These are phyloP conservation scores for Tricholoma sp. DNA, from an alignment of 768 basidiomycete species.

Conservation along the genomic window DNA sequence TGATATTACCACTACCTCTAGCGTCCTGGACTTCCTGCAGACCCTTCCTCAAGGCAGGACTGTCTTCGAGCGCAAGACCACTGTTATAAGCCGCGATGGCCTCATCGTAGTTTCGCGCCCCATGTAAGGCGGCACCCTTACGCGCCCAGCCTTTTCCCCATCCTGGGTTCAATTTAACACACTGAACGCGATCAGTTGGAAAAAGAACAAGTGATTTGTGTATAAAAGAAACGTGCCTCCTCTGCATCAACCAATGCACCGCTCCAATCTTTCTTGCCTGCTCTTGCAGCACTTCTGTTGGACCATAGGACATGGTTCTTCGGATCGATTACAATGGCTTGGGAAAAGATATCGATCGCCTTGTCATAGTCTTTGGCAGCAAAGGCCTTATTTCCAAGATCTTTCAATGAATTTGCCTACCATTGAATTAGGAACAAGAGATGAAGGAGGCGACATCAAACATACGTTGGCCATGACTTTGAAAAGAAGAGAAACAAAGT, in stretches of 20 bases:
- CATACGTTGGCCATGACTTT: constrained; percentile 38
- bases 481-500: constrained; percentile 18
- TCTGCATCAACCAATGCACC: constrained; percentile 86
- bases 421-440: not conserved
- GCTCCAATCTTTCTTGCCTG: constrained; percentile 76
- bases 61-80: constrained; percentile 80
- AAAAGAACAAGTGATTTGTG: constrained; percentile 7
- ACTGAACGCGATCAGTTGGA: constrained; percentile 38
- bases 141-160: constrained; percentile 92
- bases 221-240: constrained; percentile 48
- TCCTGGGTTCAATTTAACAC: constrained; percentile 67
- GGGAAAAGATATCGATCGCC: constrained; percentile 76
- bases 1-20: constrained; percentile 44
- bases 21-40: constrained; percentile 85
- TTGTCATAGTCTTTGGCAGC: constrained; percentile 87
- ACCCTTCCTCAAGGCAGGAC: constrained; percentile 78
- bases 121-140: constrained; percentile 92
- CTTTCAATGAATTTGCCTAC: constrained; percentile 65
- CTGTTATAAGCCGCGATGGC: constrained; percentile 80
- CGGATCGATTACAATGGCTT: constrained; percentile 80
- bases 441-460: not conserved
- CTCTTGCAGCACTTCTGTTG: constrained; percentile 86
- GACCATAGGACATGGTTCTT: constrained; percentile 88
- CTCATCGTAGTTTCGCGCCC: constrained; percentile 69
- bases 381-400: constrained; percentile 94